Conservation (phyloP, 306 rosid species). For the Echinosophora koreensis region DNA sequence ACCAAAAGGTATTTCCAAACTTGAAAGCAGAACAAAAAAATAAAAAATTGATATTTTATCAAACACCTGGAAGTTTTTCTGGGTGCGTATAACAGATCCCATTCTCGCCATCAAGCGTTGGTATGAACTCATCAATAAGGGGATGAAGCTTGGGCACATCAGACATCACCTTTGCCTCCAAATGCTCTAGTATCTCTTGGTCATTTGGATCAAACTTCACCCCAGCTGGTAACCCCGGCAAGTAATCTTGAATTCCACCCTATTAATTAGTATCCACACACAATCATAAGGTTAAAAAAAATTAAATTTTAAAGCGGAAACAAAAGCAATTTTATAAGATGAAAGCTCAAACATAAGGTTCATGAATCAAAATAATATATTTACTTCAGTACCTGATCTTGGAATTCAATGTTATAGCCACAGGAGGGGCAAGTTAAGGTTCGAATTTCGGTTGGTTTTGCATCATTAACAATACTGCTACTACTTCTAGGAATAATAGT, state of each 20-base stretch:
- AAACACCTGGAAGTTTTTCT: constrained; percentile 79
- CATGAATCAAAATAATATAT: neutral
- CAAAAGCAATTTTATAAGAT: neutral
- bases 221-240: constrained; percentile 83
- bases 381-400: constrained; percentile 61
- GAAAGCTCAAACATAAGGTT: neutral
- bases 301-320: neutral
- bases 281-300: neutral
- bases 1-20: constrained; percentile 30
- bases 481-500: constrained; percentile 29
- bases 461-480: neutral
- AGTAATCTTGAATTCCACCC: constrained; percentile 68
- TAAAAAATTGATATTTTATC: neutral
- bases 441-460: constrained; percentile 39
- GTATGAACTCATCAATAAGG: constrained; percentile 82
- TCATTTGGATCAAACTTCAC: constrained; percentile 91
- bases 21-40: neutral
- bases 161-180: constrained; percentile 71
- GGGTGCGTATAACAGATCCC: constrained; percentile 97
- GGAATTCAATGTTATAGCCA: constrained; percentile 63
- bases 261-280: neutral
- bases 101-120: constrained; percentile 79
- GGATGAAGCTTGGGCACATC: constrained; percentile 77
- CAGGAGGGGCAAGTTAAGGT: constrained; percentile 79
- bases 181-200: constrained; percentile 77